Conservation (phyloP, 2,329 filamentous ascomycete species). For the Biscogniauxia mediterranea region DNA sequence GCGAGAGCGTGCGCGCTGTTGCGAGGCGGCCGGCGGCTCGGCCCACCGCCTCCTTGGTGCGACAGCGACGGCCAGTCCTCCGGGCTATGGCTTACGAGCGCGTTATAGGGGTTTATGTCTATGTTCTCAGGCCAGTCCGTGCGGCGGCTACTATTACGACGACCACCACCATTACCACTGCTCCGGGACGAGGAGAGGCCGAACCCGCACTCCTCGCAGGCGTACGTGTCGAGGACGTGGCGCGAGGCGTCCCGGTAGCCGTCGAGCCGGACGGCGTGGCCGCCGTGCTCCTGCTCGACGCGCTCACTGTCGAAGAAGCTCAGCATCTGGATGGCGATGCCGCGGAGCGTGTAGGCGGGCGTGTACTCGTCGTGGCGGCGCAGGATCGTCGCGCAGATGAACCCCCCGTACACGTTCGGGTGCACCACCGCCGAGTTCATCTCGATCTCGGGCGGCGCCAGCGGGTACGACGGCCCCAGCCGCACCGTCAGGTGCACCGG, state of each 20-base stretch:
- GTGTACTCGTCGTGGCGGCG: slow-evolving; percentile 43
- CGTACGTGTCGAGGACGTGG: slow-evolving; percentile 11
- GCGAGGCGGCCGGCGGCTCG: too few species aligned
- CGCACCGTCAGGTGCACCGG: slow-evolving; percentile 43
- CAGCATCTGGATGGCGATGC: slow-evolving; percentile 49
- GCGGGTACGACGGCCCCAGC: slow-evolving; percentile 38
- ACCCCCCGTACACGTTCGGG: slow-evolving; percentile 43
- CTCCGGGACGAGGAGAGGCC: not conserved
- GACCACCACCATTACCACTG: too few species aligned
- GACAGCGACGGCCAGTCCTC: slow-evolving; percentile 11
- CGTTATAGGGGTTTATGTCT: slow-evolving; percentile 9
- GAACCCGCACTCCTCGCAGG: slow-evolving; percentile 30
- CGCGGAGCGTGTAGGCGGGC: slow-evolving; percentile 49
- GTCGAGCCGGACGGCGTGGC: slow-evolving; percentile 23
- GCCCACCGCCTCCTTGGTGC: too few species aligned
- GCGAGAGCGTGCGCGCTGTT: too few species aligned
- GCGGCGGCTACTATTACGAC: too few species aligned
- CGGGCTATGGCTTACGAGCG: slow-evolving; percentile 9
- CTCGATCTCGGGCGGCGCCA: slow-evolving; percentile 37
- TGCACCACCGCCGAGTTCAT: slow-evolving; percentile 43
- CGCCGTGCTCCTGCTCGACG: slow-evolving; percentile 39
- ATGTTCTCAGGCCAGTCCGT: too few species aligned
- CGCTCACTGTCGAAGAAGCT: slow-evolving; percentile 50
- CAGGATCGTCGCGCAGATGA: slow-evolving; percentile 48
- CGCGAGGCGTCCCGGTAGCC: slow-evolving; percentile 18